Evolutionary conservation across 2,329 filamentous ascomycete genomes (phyloP).

Genomic region (Alternaria arborescens): DNA sequence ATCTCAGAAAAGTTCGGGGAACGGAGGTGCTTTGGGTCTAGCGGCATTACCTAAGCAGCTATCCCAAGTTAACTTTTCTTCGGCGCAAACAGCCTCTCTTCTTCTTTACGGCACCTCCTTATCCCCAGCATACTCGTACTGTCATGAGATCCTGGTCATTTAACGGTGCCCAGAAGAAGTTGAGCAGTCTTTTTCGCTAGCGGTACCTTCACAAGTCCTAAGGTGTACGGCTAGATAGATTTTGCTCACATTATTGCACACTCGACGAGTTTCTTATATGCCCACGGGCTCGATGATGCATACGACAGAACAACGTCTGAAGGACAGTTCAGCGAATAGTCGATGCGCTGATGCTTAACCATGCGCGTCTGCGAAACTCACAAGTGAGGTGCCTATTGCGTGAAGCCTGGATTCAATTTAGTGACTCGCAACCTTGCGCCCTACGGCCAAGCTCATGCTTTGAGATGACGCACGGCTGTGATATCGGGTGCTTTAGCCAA

Average conservation of each 20-base stretch:
- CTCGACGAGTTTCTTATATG: conserved; percentile 3
- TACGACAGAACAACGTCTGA: neutral
- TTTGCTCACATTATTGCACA: conserved; percentile 74
- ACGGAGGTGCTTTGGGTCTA: conserved; percentile 43
- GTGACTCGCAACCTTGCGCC: neutral
- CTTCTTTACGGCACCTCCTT: conserved; percentile 78
- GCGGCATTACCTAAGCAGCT: conserved; percentile 25
- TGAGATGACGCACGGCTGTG: neutral
- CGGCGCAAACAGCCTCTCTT: conserved; percentile 34
- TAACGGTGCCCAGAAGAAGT: conserved; percentile 82
- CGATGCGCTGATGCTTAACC: neutral
- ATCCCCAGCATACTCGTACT: conserved; percentile 82
- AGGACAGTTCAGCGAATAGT: neutral
- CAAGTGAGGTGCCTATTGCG: neutral
- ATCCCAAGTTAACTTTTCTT: conserved; percentile 29
- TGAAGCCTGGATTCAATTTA: neutral
- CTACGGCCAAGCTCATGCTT: too few relatives aligned
- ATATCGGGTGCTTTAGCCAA: too few relatives aligned
- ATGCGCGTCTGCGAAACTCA: neutral
- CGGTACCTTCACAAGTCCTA: conserved; percentile 80
- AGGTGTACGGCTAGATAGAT: conserved; percentile 97
- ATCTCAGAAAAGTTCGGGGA: conserved; percentile 41
- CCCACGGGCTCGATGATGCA: neutral
- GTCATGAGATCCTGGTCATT: conserved; percentile 83
- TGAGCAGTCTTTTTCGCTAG: conserved; percentile 96